Evolutionary conservation across 1,284 basidiomycete species (phyloP).

Genomic region (Ustilago crameri): DNA sequence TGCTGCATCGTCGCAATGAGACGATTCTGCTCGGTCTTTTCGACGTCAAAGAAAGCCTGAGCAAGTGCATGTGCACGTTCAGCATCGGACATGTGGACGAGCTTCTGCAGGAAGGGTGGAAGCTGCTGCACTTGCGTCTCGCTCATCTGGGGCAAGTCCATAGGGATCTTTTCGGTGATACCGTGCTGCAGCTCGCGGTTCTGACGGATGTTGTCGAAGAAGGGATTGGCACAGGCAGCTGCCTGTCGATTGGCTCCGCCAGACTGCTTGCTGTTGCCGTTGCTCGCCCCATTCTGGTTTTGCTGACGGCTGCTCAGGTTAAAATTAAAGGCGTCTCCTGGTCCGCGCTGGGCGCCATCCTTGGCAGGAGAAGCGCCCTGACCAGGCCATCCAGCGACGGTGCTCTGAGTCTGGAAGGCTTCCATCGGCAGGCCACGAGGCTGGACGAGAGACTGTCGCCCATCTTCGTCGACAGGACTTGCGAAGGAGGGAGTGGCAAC

Average conservation of each 20-base stretch:
- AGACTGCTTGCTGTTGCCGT: slow-evolving; percentile 5
- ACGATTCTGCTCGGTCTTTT: slow-evolving; percentile 87
- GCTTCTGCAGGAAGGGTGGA: slow-evolving; percentile 82
- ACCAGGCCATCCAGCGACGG: slow-evolving; percentile 46
- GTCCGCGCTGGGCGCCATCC: slow-evolving; percentile 4
- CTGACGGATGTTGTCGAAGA: slow-evolving; percentile 90
- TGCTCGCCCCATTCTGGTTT: slow-evolving; percentile 1
- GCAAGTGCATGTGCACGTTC: slow-evolving; percentile 83
- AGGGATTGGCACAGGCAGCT: slow-evolving; percentile 67
- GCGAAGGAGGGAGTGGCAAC: slow-evolving; percentile 11
- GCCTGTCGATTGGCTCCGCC: slow-evolving; percentile 4
- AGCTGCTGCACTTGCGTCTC: slow-evolving; percentile 70
- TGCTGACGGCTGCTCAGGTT: slow-evolving; percentile 25
- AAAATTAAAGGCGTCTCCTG: slow-evolving; percentile 14
- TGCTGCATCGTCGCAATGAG: slow-evolving; percentile 92
- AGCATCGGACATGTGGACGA: slow-evolving; percentile 72
- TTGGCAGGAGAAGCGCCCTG: slow-evolving; percentile 25
- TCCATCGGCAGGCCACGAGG: slow-evolving; percentile 59
- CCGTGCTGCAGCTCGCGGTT: slow-evolving; percentile 89
- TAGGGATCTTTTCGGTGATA: slow-evolving; percentile 69
- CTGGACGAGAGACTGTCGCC: slow-evolving; percentile 50
- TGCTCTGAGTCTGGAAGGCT: slow-evolving; percentile 58
- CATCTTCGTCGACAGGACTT: slow-evolving; percentile 9
- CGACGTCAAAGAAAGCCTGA: slow-evolving; percentile 88
- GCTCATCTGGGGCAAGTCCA: slow-evolving; percentile 52